Base-by-base conservation (phyloP, 345 rosid species). In the Ailanthus altissimus region DNA sequence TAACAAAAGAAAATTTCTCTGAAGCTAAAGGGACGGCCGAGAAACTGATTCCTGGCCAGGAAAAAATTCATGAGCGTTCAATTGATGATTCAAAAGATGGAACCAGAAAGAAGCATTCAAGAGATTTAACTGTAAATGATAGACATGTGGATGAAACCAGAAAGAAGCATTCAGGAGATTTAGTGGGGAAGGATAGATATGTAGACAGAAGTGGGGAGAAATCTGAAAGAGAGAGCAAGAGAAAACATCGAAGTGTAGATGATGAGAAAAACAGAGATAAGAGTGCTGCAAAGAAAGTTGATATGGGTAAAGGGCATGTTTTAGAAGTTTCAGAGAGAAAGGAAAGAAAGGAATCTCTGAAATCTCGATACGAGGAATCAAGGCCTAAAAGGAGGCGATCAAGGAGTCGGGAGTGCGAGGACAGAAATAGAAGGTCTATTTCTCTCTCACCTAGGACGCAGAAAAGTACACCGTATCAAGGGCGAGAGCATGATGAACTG, bases 331-430 rank as follows among this genome's bases (percentile, higher is more conserved):
- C 80, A 57, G 93, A 86, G 75, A 80, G 82, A 81, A 83, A 76
- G 83, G 88, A 81, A 53, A 83, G 74, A 82, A 92, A 85, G 74
- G 92, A 91, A 73, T 79, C 76, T 21, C 80, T 86, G 36, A 88
- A 83, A 80, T 89, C 86, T 26, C 88, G 78, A 74, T 72, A 87
- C n/a, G 86, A 77, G 71, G 90, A 86, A 65, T 38, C 75, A 72
- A 84, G 78, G 78, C 78, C 79, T 74, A 96, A 89, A 83, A 89
- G 90, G 79, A 89, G 84, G 82, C 81, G 92, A 42, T 92, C 97
- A 71, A 87, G 89, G 82, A 96, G 97, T 82, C 83, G 78, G 72
- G 97, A 91, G 71, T 85, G 67, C 63, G 90, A 80, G 66, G 87
- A 85, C 66, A 84, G 81, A 75, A 84, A 76, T 59, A 86, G 81